Percentiles rank a stretch among this genome's conserved stretches.
phyloP scores from a whole-genome alignment of 768 basidiomycete genomes.

The Chalciporus piperatus region DNA sequence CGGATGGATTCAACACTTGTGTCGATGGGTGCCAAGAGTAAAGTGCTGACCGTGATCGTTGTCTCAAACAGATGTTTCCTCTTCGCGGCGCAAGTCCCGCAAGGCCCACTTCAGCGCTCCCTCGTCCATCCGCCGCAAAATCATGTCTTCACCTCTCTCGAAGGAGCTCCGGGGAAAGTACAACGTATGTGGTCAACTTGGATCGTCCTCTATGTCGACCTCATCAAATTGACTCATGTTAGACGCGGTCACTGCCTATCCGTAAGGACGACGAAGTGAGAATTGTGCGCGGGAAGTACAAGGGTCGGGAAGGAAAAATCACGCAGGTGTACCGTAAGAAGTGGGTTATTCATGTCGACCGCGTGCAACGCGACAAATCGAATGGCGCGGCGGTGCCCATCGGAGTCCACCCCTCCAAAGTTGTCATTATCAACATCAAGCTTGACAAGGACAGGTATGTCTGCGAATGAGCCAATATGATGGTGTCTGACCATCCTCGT shows the following conservation, averaged over 20 bases:
- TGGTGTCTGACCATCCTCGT: conserved; percentile 6
- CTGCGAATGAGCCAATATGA: background rate
- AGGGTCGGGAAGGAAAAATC: conserved; percentile 98
- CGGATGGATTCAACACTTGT: conserved; percentile 40
- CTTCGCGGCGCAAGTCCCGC: conserved; percentile 95
- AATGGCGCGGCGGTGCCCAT: conserved; percentile 93
- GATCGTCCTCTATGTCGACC: background rate
- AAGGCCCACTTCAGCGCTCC: conserved; percentile 98
- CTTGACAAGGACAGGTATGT: conserved; percentile 83
- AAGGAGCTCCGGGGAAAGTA: conserved; percentile 94
- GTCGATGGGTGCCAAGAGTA: conserved; percentile 11
- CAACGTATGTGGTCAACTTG: conserved; percentile 56
- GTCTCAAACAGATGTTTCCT: conserved; percentile 66
- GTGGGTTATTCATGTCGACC: conserved; percentile 98
- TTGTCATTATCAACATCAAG: conserved; percentile 91
- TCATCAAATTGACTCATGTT: conserved; percentile 3
- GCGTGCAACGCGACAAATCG: conserved; percentile 95
- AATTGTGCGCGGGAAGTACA: conserved; percentile 97
- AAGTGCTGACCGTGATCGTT: conserved; percentile 33
- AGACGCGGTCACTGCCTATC: conserved; percentile 91
- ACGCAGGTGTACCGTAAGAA: conserved; percentile 98
- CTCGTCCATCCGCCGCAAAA: conserved; percentile 92
- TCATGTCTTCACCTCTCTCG: conserved; percentile 94
- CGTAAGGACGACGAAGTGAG: conserved; percentile 98
- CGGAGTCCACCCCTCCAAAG: conserved; percentile 95